Conservation (phyloP, 2,329 filamentous ascomycete genomes). For the Sphaceloma murrayae region DNA sequence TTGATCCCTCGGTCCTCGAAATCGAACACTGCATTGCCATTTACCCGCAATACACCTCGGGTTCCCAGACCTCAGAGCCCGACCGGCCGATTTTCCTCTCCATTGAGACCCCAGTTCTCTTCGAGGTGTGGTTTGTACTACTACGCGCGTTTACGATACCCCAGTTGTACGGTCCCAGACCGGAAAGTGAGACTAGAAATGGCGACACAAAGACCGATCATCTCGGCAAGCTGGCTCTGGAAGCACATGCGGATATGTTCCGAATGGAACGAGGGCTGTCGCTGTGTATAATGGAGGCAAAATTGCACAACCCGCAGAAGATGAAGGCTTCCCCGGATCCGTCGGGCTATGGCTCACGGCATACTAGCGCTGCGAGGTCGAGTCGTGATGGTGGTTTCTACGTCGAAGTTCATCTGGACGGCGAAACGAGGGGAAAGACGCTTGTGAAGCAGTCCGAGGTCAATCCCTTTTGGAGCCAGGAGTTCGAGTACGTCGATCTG, state of each 20-base stretch:
- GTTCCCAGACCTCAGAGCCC: conserved; percentile 57
- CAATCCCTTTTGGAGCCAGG: conserved; percentile 74
- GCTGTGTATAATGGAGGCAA: conserved; percentile 48
- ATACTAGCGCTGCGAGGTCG: conserved; percentile 15
- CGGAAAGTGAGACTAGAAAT: conserved; percentile 32
- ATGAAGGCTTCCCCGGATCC: conserved; percentile 12
- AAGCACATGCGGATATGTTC: conserved; percentile 50
- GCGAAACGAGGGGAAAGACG: conserved; percentile 67
- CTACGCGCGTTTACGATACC: conserved; percentile 85
- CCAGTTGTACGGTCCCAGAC: conserved; percentile 69
- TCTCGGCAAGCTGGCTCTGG: conserved; percentile 23
- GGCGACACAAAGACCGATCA: conserved; percentile 16
- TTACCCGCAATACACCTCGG: conserved; percentile 81
- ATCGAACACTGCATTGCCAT: conserved; percentile 92
- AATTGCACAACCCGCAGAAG: conserved; percentile 17
- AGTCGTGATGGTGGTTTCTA: conserved; percentile 50
- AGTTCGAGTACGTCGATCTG: conserved; percentile 66
- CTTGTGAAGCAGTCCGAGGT: conserved; percentile 60
- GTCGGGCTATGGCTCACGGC: conserved; percentile 4
- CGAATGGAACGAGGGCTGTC: conserved; percentile 54
- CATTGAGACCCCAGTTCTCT: conserved; percentile 77
- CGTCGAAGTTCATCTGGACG: conserved; percentile 69
- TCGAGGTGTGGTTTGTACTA: conserved; percentile 94
- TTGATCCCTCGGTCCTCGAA: conserved; percentile 83
- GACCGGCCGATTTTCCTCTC: conserved; percentile 84